phyloP scores from a whole-genome alignment of 2,329 filamentous ascomycete species.

The Exutisphaerella laricina region DNA sequence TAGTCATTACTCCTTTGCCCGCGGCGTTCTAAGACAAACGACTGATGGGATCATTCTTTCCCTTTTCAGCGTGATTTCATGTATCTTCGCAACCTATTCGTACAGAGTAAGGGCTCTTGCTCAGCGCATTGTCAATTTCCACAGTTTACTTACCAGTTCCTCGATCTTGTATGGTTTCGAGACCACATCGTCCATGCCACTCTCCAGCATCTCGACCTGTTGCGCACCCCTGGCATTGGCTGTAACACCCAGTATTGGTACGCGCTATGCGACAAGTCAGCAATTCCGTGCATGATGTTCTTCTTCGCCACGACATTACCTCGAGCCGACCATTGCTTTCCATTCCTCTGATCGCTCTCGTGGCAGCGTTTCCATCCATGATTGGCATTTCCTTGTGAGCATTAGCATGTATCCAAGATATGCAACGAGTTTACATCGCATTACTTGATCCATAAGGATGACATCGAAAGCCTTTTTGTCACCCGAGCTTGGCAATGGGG shows the following conservation, averaged over 20 bases:
- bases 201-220: constrained; percentile 27
- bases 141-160: constrained; percentile 25
- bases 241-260: constrained; percentile 33
- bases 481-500: constrained; percentile 14
- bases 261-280: constrained; percentile 2
- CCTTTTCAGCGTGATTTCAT: background rate
- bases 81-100: constrained; percentile 14
- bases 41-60: too few relatives aligned
- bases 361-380: constrained; percentile 30
- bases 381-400: constrained; percentile 26
- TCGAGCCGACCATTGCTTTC: constrained; percentile 21
- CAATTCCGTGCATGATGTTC: background rate
- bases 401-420: background rate
- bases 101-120: constrained; percentile 5
- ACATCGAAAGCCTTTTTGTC: constrained; percentile 25
- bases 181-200: constrained; percentile 33
- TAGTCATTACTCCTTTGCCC: too few relatives aligned
- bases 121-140: constrained; percentile 3
- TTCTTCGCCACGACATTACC: background rate
- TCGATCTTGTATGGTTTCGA: constrained; percentile 33
- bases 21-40: too few relatives aligned
- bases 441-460: constrained; percentile 32
- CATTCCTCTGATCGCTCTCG: constrained; percentile 25
- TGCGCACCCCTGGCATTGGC: constrained; percentile 34
- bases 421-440: too few relatives aligned